phyloP scores from a whole-genome alignment of 2,329 filamentous ascomycete species.

The Cercospora citrullina region DNA sequence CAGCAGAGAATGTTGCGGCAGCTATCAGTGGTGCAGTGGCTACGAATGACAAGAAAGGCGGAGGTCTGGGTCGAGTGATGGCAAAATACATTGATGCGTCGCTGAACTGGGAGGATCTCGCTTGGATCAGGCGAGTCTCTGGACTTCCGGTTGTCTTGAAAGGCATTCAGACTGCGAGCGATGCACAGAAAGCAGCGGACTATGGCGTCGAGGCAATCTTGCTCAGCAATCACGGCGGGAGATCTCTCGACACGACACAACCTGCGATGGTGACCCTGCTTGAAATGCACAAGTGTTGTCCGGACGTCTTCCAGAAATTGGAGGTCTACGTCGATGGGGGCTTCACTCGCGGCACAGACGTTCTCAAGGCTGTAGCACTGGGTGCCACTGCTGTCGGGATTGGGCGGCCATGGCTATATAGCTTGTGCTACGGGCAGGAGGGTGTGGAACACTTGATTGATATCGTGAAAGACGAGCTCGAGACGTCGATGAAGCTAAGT shows the following conservation, averaged over 20 bases:
- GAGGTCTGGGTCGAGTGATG: slow-evolving; percentile 57
- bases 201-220: slow-evolving; percentile 53
- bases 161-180: slow-evolving; percentile 55
- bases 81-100: slow-evolving; percentile 51
- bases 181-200: slow-evolving; percentile 49
- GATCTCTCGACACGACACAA: slow-evolving; percentile 51
- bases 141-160: slow-evolving; percentile 64
- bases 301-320: slow-evolving; percentile 53
- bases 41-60: slow-evolving; percentile 56
- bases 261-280: slow-evolving; percentile 60
- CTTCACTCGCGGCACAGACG: slow-evolving; percentile 51
- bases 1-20: slow-evolving; percentile 50
- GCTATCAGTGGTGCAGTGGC: slow-evolving; percentile 53
- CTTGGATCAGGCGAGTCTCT: slow-evolving; percentile 61
- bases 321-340: slow-evolving; percentile 56
- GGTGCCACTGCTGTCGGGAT: slow-evolving; percentile 61
- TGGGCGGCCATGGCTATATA: slow-evolving; percentile 60
- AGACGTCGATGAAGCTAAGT: slow-evolving; percentile 65
- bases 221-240: slow-evolving; percentile 56
- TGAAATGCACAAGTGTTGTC: slow-evolving; percentile 63
- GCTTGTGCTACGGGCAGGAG: slow-evolving; percentile 58
- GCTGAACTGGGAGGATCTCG: slow-evolving; percentile 60
- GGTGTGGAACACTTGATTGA: slow-evolving; percentile 46
- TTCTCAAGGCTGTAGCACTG: slow-evolving; percentile 54
- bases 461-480: slow-evolving; percentile 57